Base-by-base conservation (phyloP, 1,139 yeast genomes). In the Yamadazyma diddensiae region DNA sequence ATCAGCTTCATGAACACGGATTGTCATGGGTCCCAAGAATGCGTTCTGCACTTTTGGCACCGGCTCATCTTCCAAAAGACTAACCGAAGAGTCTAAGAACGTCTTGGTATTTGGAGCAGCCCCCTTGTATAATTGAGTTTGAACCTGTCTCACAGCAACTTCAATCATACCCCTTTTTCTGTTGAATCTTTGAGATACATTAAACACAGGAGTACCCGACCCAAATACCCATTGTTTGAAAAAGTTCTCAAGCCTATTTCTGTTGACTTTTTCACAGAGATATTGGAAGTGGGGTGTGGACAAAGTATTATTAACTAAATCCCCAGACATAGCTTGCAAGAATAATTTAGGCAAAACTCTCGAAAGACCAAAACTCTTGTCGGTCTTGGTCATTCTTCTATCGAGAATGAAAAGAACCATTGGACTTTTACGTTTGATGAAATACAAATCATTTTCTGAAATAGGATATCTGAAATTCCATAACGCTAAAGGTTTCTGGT, bases 1-100 rank as follows among this genome's bases (percentile, higher is more conserved):
- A 57, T 94, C 98, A 0, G 97, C 94, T 55, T 94, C 99, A 53
- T 94, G 98, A 26, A 94, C 90, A 50, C 98, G 70, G 25, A 94
- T 85, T 0, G 98, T 94, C 85, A 94, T 87, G 0, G 98, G 97
- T 0, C 99, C 99, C 0, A 84, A 73, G 46, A 86, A 86, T 2
- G 79, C 72, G 15, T 23, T 23, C 31, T 73, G 75, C 8, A 62
- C 57, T 2, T 62, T 58, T 42, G 58, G 51, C 1, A 49, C 34
- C 2, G 68, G 67, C 34, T 68, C 73, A 26, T 61, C 61, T 29
- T 70, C 70, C 39, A 62, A 43, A 32, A 55, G 51, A n/a, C 66
- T 51, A 13, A 70, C 56, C 0, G 79, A 70, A 29, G 70, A 74
- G 33, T 68, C 63, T n/a, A 74, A 49, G 40, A 74, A 75, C 13